Conservation (phyloP, 1,284 basidiomycete species). For the Ceratobasidium sp. region DNA sequence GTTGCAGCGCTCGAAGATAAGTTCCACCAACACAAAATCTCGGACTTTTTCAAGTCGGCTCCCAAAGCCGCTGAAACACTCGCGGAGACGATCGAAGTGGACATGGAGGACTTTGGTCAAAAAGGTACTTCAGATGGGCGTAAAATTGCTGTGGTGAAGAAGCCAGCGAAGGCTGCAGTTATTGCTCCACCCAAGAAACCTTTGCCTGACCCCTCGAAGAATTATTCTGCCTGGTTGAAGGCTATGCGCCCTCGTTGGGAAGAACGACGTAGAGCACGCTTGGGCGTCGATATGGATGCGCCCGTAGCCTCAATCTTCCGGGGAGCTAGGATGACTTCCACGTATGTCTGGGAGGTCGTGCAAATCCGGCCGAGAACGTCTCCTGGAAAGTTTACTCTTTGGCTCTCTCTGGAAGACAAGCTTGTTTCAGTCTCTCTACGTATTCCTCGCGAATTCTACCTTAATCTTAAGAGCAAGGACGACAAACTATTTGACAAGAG, state of each 20-base stretch:
- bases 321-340: conserved; percentile 71
- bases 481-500: conserved; percentile 73
- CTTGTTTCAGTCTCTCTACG: conserved; percentile 84
- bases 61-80: conserved; percentile 43
- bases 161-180: conserved; percentile 54
- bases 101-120: conserved; percentile 76
- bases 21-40: conserved; percentile 97
- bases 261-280: conserved; percentile 63
- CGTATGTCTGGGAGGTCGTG: conserved; percentile 90
- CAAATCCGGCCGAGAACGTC: conserved; percentile 84
- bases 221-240: conserved; percentile 85
- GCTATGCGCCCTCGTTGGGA: conserved; percentile 87
- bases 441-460: conserved; percentile 91
- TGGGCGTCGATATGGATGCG: conserved; percentile 55
- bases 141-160: conserved; percentile 65
- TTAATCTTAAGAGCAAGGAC: conserved; percentile 83
- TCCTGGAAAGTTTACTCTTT: conserved; percentile 88
- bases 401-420: conserved; percentile 87
- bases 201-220: conserved; percentile 67
- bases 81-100: conserved; percentile 55
- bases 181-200: conserved; percentile 48
- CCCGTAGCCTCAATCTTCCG: conserved; percentile 83
- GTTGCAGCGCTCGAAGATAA: conserved; percentile 93
- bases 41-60: conserved; percentile 85
- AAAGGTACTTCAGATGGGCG: conserved; percentile 47